Conservation (phyloP, 352 stramenopile species). For the Phytophthora foliorum region DNA sequence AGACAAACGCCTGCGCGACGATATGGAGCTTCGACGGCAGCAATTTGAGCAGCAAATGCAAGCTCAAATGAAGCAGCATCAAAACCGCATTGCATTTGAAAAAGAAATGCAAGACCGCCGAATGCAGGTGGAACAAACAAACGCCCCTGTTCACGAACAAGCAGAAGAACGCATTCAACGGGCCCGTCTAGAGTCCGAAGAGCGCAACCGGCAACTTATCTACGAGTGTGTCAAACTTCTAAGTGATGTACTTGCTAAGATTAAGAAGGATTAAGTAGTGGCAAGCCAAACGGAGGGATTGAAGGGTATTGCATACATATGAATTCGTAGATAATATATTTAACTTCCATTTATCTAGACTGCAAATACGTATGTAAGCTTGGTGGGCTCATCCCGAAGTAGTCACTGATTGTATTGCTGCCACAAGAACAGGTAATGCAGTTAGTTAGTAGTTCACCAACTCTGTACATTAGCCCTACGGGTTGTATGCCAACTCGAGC, state of each 20-base stretch:
- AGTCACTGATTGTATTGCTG: constrained; percentile 22
- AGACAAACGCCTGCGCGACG: not conserved
- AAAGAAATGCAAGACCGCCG: not conserved
- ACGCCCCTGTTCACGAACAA: not conserved
- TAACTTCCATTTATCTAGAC: not conserved
- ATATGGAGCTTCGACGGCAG: not conserved
- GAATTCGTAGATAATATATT: too few species aligned
- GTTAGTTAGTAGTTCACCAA: constrained; percentile 19
- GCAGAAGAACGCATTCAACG: not conserved
- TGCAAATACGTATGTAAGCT: constrained; percentile 10
- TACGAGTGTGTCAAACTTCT: not conserved
- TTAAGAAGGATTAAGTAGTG: too few species aligned
- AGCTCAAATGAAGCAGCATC: not conserved
- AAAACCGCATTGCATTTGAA: not conserved
- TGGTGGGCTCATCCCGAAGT: constrained; percentile 6
- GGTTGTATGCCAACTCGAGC: not conserved
- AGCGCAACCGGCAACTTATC: not conserved
- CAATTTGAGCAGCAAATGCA: not conserved
- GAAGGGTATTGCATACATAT: too few species aligned
- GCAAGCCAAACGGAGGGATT: too few species aligned
- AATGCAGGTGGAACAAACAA: not conserved
- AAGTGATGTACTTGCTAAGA: not conserved
- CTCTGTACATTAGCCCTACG: constrained; percentile 1
- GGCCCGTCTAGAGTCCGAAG: not conserved
- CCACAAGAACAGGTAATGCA: constrained; percentile 13